A percentile compares a stretch with the other conserved stretches of the same genome.
Evolutionary conservation across 306 rosid genomes (phyloP).

Genomic region (Glycine soja): DNA sequence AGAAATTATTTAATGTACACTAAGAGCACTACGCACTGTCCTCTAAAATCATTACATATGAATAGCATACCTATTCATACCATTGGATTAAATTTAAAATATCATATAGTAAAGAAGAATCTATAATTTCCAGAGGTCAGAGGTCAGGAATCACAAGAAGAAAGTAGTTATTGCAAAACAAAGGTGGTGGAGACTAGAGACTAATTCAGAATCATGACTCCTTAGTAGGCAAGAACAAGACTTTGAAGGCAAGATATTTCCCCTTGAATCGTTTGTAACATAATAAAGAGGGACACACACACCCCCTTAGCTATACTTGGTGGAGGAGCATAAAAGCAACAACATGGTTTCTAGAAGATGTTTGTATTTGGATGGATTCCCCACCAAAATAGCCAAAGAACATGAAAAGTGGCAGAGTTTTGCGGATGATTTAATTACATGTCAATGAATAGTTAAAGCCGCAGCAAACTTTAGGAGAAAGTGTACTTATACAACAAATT

Average conservation of each 20-base stretch:
- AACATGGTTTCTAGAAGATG: background rate
- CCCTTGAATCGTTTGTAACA: background rate
- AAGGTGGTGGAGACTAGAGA: background rate
- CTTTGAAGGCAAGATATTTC: conserved; percentile 8
- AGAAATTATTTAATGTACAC: no score
- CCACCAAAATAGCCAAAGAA: background rate
- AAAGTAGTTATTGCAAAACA: background rate
- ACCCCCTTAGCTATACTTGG: background rate
- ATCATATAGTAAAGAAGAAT: background rate
- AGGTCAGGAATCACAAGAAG: background rate
- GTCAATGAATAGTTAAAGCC: no score
- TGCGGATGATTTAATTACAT: no score
- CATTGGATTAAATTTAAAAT: no score
- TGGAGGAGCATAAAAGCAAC: background rate
- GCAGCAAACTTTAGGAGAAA: no score
- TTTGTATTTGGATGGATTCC: background rate
- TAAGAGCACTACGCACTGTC: no score
- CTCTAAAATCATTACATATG: no score
- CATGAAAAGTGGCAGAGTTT: no score
- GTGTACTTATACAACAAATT: no score
- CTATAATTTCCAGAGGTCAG: background rate
- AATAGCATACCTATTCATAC: no score
- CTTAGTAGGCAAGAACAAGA: background rate
- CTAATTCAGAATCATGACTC: background rate
- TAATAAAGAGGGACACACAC: no score